These are phyloP conservation scores for Angomonas deanei DNA, from an alignment of 208 protist genomes.

Conservation along the genomic window DNA sequence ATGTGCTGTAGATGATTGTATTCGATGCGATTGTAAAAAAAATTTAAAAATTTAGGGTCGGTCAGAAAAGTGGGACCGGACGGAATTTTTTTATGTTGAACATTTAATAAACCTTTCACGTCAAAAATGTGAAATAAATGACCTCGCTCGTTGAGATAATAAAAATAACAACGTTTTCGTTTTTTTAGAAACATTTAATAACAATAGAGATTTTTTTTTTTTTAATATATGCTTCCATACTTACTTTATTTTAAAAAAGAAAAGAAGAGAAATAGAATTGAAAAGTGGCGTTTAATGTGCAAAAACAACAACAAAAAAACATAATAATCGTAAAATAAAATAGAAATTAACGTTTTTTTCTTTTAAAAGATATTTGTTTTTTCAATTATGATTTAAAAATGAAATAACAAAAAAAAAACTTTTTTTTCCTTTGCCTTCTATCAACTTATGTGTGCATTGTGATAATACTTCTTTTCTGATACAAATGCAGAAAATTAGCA, in stretches of 20 bases:
- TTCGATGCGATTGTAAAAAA: slow-evolving; percentile 19
- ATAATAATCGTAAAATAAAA: slow-evolving; percentile 1
- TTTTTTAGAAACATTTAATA: slow-evolving; percentile 3
- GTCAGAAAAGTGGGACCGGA: slow-evolving; percentile 23
- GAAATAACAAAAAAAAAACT: slow-evolving; percentile 1
- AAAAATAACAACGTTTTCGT: slow-evolving; percentile 22
- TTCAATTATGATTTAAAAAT: not conserved
- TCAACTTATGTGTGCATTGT: not conserved
- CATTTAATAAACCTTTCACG: slow-evolving; percentile 17
- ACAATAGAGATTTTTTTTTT: no score
- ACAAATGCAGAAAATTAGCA: not conserved
- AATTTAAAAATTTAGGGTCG: slow-evolving; percentile 21
- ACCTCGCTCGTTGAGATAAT: slow-evolving; percentile 37
- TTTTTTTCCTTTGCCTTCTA: not conserved
- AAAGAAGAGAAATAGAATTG: not conserved
- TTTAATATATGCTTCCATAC: no score
- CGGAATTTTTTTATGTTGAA: slow-evolving; percentile 5
- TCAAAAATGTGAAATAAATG: slow-evolving; percentile 39
- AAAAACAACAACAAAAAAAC: not conserved
- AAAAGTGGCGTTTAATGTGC: not conserved
- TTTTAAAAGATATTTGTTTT: not conserved
- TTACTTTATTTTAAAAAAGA: no score
- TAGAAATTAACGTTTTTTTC: not conserved
- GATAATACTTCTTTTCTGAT: not conserved
- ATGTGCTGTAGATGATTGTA: slow-evolving; percentile 12